Base-by-base conservation (phyloP, 371 early-diverging fungal genomes). In the Mucor sp. region DNA sequence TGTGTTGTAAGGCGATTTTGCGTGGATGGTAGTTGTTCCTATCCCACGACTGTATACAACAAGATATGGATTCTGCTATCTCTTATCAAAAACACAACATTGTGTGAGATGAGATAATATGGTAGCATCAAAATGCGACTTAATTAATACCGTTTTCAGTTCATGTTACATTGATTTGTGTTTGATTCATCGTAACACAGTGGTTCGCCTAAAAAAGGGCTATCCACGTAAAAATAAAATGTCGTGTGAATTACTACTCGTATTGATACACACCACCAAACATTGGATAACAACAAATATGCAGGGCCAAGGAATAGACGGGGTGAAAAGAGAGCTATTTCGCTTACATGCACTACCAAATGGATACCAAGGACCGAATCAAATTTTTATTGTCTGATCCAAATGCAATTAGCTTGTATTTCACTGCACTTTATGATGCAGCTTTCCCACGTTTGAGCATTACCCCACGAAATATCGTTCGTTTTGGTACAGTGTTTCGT, bases 61-160 rank as follows among this genome's bases (percentile, higher is more conserved):
- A 50, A 25, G 6, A 23, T 50, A 11, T 50, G 11, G 12, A 25
- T 19, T 4, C 14, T 50, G 50, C 14, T 50, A 50, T 50, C 50
- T 50, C 8, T 50, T 50, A 23, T 50, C 23, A 50, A 23, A 33
- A 25, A 50, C 14, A 50, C 50, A 50, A 25, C 23, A 50, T 50
- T 50, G 50, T 50, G 50, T 50, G 25, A 50, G 50, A 50, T 50
- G 50, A 50, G 50, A 50, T 50, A 50, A 50, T 50, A 50, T 50
- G 4, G 4, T 2, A 14, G 14, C 8, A 37, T 14, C 4, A 25
- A 4, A 14, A 11, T 50, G 50, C 50, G 12, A 50, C 25, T 50
- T 50, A 25, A 50, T 50, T 44, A 44, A 44, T 50, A 50, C 50
- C 50, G 50, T 14, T 25, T 50, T 50, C 50, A 50, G 50, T 50